Evolutionary conservation across 139 green algal genomes (phyloP).

Genomic region (Chlamydomonas sphaeroides): DNA sequence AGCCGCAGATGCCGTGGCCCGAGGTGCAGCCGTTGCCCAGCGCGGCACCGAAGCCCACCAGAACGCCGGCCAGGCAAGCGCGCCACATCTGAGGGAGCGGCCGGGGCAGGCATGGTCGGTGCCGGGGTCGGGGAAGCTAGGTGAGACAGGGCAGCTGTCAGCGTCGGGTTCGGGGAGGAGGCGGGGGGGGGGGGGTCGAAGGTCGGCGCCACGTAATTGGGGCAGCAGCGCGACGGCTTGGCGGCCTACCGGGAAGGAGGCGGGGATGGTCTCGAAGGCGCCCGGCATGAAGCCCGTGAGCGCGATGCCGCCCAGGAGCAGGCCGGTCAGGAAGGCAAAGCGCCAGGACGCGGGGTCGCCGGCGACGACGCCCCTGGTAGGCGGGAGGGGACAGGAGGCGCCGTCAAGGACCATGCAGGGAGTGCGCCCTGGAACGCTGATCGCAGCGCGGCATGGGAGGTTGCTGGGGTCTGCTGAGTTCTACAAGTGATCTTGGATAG

Average conservation of each 20-base stretch:
- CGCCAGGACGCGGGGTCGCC: constrained; percentile 47
- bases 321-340: constrained; percentile 43
- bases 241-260: constrained; percentile 55
- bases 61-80: constrained; percentile 57
- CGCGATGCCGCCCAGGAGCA: constrained; percentile 16
- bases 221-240: too few relatives aligned
- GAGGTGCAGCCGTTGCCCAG: constrained; percentile 86
- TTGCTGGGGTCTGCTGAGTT: too few relatives aligned
- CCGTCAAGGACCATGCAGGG: too few relatives aligned
- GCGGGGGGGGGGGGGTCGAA: too few relatives aligned
- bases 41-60: constrained; percentile 73
- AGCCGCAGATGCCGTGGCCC: constrained; percentile 82
- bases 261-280: constrained; percentile 47
- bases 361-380: constrained; percentile 13
- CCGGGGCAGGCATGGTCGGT: too few relatives aligned
- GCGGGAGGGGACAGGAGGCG: not conserved
- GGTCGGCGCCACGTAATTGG: too few relatives aligned
- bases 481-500: too few relatives aligned
- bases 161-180: too few relatives aligned
- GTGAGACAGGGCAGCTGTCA: too few relatives aligned
- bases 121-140: too few relatives aligned
- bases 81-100: constrained; percentile 57
- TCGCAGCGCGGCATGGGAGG: too few relatives aligned
- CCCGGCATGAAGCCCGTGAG: constrained; percentile 17
- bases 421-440: too few relatives aligned